Percentiles rank a stretch among this genome's conserved stretches.
Evolutionary conservation across 2,329 filamentous ascomycete genomes (phyloP).

Genomic region (Cercospora janseana): DNA sequence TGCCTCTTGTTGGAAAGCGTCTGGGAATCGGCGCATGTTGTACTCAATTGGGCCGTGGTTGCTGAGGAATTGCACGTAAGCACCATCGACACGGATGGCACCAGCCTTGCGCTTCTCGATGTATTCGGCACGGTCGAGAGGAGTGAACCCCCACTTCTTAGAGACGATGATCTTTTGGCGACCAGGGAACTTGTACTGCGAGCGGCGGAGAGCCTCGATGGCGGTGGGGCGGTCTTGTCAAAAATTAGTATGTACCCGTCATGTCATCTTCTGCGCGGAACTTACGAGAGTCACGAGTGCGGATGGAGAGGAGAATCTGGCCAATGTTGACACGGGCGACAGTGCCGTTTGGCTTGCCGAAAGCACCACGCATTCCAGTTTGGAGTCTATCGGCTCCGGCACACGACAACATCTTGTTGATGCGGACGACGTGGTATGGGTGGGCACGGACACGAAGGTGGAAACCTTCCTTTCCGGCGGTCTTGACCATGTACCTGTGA

Average conservation of each 20-base stretch:
- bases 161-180: conserved; percentile 99
- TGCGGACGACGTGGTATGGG: conserved; percentile 99
- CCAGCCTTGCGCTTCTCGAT: conserved; percentile 90
- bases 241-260: conserved; percentile 23
- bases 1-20: conserved; percentile 65
- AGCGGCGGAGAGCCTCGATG: conserved; percentile 97
- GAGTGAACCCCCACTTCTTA: conserved; percentile 99
- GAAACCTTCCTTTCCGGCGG: conserved; percentile 69
- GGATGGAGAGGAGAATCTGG: conserved; percentile 96
- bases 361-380: conserved; percentile 99
- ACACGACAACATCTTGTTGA: conserved; percentile 99
- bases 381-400: conserved; percentile 99
- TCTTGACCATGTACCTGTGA: conserved; percentile 64
- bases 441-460: conserved; percentile 77
- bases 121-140: conserved; percentile 96
- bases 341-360: conserved; percentile 98
- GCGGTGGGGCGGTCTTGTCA: conserved; percentile 75
- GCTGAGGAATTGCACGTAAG: conserved; percentile 98
- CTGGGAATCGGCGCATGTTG: conserved; percentile 94
- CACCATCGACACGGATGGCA: conserved; percentile 93
- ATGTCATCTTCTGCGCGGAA: conserved; percentile 30
- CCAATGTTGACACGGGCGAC: conserved; percentile 99
- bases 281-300: conserved; percentile 89
- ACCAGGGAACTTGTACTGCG: conserved; percentile 99
- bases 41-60: conserved; percentile 82